Evolutionary conservation across 345 rosid species (phyloP).

Genomic region (Excoecaria cochinchinensis): DNA sequence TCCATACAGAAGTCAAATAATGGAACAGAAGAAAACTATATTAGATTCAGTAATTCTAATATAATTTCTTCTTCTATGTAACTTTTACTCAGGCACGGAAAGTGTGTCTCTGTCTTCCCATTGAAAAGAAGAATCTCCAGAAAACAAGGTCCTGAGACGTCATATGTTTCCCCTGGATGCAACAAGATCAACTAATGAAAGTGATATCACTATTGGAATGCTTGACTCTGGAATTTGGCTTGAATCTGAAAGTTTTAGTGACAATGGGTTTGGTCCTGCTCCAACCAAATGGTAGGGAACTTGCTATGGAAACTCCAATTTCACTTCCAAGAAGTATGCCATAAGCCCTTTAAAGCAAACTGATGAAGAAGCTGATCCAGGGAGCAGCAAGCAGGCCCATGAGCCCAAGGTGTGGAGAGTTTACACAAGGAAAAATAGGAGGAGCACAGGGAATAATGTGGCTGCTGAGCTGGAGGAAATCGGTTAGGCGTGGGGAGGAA

Average conservation of each 20-base stretch:
- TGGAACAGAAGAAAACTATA: background rate
- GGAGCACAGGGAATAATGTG: too few relatives aligned
- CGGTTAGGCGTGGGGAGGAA: too few relatives aligned
- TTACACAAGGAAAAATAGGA: too few relatives aligned
- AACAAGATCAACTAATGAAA: background rate
- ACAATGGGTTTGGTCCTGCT: slow-evolving; percentile 16
- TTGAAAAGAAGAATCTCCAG: background rate
- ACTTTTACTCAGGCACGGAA: background rate
- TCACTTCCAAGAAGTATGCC: slow-evolving; percentile 13
- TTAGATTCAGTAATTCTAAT: background rate
- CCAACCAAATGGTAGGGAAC: slow-evolving; percentile 15
- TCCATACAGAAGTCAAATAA: too few relatives aligned
- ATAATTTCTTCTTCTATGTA: background rate
- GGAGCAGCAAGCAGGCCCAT: too few relatives aligned
- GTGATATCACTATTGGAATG: slow-evolving; percentile 6
- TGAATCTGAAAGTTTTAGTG: slow-evolving; percentile 4
- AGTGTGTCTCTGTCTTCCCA: slow-evolving; percentile 11
- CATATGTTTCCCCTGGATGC: slow-evolving; percentile 7
- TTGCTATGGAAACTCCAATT: slow-evolving; percentile 1
- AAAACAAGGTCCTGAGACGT: slow-evolving; percentile 19
- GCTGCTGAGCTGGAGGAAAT: too few relatives aligned
- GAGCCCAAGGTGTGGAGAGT: too few relatives aligned
- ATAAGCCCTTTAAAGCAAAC: too few relatives aligned
- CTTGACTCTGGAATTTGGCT: slow-evolving; percentile 17
- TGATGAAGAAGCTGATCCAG: too few relatives aligned